A percentile compares a stretch with the other conserved stretches of the same genome.
phyloP scores from a whole-genome alignment of 129 eudicot species.

The Gnaphalium uliginosum region DNA sequence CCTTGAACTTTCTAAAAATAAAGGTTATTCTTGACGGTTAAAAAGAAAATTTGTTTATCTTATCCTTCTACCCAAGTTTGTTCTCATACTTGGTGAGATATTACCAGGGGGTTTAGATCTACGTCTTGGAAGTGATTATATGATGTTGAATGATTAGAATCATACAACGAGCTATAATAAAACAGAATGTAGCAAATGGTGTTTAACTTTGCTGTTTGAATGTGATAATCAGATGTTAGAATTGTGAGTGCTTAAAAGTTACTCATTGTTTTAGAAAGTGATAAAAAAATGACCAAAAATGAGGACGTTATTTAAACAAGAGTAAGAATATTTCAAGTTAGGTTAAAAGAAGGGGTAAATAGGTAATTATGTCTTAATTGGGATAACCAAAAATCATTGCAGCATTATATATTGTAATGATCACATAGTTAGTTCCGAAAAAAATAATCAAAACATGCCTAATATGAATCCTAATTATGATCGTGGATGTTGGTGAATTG shows the following conservation, averaged over 20 bases:
- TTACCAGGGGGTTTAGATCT: not conserved
- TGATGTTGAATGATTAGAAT: no score
- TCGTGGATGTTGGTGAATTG: not conserved
- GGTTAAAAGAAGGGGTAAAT: not conserved
- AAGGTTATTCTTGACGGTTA: not conserved
- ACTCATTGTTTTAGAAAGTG: not conserved
- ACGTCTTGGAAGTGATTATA: no score
- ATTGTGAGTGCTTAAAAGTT: not conserved
- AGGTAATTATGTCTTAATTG: not conserved
- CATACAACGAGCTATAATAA: no score
- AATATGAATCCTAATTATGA: not conserved
- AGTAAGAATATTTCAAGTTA: not conserved
- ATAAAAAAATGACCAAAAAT: slow-evolving; percentile 5
- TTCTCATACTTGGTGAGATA: not conserved
- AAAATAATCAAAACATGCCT: not conserved
- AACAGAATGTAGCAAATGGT: no score
- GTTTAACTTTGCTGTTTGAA: not conserved
- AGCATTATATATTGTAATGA: no score
- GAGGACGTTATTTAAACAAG: not conserved
- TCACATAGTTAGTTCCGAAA: no score
- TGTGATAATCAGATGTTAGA: not conserved
- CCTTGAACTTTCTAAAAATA: not conserved
- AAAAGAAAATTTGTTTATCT: not conserved
- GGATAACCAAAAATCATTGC: no score
- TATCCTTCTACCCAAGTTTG: not conserved